Evolutionary conservation across 805 yeast genomes (phyloP), one percentile per base, ranked within the genome.

Genomic region (Zygosaccharomyces pseudorouxii): DNA sequence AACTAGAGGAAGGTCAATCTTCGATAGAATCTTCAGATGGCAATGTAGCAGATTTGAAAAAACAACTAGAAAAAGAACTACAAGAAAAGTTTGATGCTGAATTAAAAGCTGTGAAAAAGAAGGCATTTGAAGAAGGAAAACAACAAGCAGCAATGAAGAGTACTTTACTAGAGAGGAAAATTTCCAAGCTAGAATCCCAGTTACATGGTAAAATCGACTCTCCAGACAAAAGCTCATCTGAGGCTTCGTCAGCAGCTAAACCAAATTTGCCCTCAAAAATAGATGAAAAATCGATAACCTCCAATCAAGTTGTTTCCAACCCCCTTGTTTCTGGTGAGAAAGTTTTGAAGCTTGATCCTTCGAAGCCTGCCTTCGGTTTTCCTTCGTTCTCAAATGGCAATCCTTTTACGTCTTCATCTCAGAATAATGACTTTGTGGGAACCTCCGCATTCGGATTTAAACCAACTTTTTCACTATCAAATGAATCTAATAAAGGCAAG

Each of bases 61-160:
- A 55, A 19, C 56, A 65, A 38, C 22, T 64, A 16, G 63, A 63
- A 37, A 45, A 47, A 1, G 55, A 54, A 7, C 19, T 58, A 20
- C 53, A 50, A 23, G 56, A 44, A 8, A 50, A 58, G 23, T 51
- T 56, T 31, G 57, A 58, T 14, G 53, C 49, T 16, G 52, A 53
- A 22, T 33, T 55, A 27, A 47, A 49, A 2, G 51, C 51, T 8
- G 46, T 54, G 5, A 59, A 56, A 35, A 59, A 62, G 47, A 64
- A 59, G 42, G 56, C 67, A 0, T 64, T 63, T 46, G 65, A 63
- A 49, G 67, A 63, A 50, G 69, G 69, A 2, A 59, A 58, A 42
- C 67, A 63, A 36, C 67, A 64, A 45, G 64, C 64, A 1, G 47
- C 54, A 4, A 57, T 63, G 60, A 67, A 65, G 49, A 59, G 63